Evolutionary conservation across 306 rosid genomes (phyloP).

Genomic region (Myrica gale): DNA sequence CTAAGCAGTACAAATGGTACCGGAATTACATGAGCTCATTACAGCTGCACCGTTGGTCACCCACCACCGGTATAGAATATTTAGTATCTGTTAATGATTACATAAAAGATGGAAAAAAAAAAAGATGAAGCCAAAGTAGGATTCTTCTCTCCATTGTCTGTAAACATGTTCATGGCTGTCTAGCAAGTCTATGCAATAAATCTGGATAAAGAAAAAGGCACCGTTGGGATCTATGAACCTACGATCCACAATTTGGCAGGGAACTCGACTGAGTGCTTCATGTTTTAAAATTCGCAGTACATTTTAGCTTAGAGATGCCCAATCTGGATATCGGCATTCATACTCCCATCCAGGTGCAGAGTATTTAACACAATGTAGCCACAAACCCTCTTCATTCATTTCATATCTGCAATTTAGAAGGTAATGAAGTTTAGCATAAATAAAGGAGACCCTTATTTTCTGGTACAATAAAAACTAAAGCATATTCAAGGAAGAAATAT

Average conservation of each 20-base stretch:
- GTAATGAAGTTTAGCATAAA: neutral
- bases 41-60: neutral
- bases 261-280: neutral
- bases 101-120: neutral
- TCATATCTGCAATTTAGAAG: slow-evolving; percentile 55
- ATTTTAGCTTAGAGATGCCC: slow-evolving; percentile 56
- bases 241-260: neutral
- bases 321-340: slow-evolving; percentile 79
- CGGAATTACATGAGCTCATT: neutral
- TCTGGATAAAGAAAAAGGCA: neutral
- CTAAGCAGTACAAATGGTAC: neutral
- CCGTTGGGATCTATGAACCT: neutral
- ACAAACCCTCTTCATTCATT: slow-evolving; percentile 62
- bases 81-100: neutral
- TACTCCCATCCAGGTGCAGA: slow-evolving; percentile 84
- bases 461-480: too few species aligned
- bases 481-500: neutral
- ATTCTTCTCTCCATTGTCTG: neutral
- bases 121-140: neutral
- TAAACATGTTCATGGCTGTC: neutral
- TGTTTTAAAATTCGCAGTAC: too few species aligned
- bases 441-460: neutral
- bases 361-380: slow-evolving; percentile 74
- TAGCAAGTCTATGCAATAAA: neutral
- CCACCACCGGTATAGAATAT: neutral